Percentiles rank a stretch among this genome's conserved stretches.
phyloP scores from a whole-genome alignment of 2,329 filamentous ascomycete species.

The Lasiodiplodia theobromae region DNA sequence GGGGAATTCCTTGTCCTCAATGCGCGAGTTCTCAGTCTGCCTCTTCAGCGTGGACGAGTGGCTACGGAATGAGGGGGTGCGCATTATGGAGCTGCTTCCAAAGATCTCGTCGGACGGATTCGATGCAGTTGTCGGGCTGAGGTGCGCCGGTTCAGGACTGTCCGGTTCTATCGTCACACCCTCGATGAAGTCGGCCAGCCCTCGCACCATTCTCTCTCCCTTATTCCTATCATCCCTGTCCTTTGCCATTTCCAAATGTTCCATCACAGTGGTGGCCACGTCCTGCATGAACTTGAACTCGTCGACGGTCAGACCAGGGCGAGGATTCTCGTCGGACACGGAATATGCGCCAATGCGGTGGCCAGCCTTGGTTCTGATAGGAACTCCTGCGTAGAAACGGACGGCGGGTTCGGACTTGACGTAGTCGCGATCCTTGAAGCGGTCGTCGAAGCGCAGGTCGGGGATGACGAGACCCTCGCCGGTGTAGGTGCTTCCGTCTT shows the following conservation, averaged over 20 bases:
- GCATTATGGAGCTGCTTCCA: slow-evolving; percentile 5
- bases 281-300: slow-evolving; percentile 64
- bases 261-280: slow-evolving; percentile 53
- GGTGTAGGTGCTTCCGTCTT: slow-evolving; percentile 17
- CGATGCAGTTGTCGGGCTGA: slow-evolving; percentile 8
- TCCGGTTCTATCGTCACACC: slow-evolving; percentile 33
- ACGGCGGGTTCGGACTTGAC: slow-evolving; percentile 35
- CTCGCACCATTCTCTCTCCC: slow-evolving; percentile 42
- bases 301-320: slow-evolving; percentile 56
- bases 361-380: slow-evolving; percentile 64
- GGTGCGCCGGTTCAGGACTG: slow-evolving; percentile 13
- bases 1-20: slow-evolving; percentile 32
- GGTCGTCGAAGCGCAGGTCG: slow-evolving; percentile 44
- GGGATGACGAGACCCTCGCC: slow-evolving; percentile 37
- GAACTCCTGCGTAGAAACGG: slow-evolving; percentile 65
- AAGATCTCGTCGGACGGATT: slow-evolving; percentile 5
- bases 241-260: slow-evolving; percentile 36
- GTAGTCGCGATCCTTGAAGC: slow-evolving; percentile 46
- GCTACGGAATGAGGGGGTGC: slow-evolving; percentile 19
- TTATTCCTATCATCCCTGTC: slow-evolving; percentile 34
- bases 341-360: slow-evolving; percentile 67
- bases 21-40: slow-evolving; percentile 45
- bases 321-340: slow-evolving; percentile 65
- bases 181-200: slow-evolving; percentile 40
- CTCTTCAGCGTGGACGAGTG: slow-evolving; percentile 36